Conservation (phyloP, 2,329 filamentous ascomycete species). For the Fusarium brevicatenulatum region DNA sequence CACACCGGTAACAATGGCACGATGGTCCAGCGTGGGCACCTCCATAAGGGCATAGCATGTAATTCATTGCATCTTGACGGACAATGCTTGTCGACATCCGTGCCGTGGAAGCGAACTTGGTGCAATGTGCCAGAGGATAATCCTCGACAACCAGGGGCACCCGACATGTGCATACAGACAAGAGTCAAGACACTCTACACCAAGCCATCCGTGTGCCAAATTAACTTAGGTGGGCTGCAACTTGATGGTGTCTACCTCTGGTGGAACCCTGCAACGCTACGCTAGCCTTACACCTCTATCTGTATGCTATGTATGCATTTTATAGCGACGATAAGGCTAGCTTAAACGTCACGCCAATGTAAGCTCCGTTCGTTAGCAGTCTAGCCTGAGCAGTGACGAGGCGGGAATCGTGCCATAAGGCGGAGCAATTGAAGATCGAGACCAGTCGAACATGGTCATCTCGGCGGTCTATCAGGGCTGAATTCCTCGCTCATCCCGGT, state of each 20-base stretch:
- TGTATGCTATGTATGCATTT: background rate
- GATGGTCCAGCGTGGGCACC: background rate
- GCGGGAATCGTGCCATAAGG: conserved; percentile 45
- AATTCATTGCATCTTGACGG: background rate
- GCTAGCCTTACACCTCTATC: conserved; percentile 8
- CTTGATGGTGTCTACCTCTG: conserved; percentile 32
- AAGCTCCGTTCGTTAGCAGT: conserved; percentile 38
- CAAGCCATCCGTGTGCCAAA: conserved; percentile 46
- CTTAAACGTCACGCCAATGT: conserved; percentile 42
- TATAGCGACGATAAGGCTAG: conserved; percentile 39
- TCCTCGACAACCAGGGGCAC: conserved; percentile 35
- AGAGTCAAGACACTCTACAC: conserved; percentile 22
- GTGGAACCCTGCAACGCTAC: conserved; percentile 28
- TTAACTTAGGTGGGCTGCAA: conserved; percentile 29
- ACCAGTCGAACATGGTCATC: conserved; percentile 39
- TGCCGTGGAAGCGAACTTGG: conserved; percentile 26
- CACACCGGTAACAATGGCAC: background rate
- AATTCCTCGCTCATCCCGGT: conserved; percentile 42
- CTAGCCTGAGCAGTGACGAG: conserved; percentile 26
- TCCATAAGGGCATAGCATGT: background rate
- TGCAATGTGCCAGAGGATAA: conserved; percentile 39
- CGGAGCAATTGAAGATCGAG: conserved; percentile 44
- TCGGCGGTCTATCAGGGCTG: conserved; percentile 17
- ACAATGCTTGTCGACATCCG: background rate
- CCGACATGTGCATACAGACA: background rate